phyloP scores from a whole-genome alignment of 2,329 filamentous ascomycete genomes.

The Colletotrichum shisoi region DNA sequence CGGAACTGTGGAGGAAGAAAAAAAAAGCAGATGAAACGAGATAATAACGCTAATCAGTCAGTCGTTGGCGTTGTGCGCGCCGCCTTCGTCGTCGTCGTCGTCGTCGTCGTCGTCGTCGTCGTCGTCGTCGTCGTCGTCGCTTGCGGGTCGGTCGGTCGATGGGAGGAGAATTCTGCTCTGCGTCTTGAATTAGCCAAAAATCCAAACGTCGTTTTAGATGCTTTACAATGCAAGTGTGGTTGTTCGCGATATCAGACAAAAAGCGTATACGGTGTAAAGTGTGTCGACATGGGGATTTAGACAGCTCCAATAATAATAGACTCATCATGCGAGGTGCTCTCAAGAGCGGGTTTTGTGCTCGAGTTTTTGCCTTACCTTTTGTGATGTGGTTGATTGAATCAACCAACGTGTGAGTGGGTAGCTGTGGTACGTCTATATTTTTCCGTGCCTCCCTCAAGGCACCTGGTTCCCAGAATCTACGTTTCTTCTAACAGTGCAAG shows the following conservation, averaged over 20 bases:
- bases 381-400: background rate
- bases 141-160: background rate
- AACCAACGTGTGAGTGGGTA: background rate
- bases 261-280: constrained; percentile 66
- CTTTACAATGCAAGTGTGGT: background rate
- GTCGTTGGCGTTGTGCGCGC: constrained; percentile 25
- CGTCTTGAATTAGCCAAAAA: constrained; percentile 36
- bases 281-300: constrained; percentile 71
- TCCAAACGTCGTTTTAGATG: constrained; percentile 7
- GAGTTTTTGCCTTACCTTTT: constrained; percentile 30
- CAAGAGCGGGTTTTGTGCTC: constrained; percentile 13
- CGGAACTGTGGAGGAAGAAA: constrained; percentile 7
- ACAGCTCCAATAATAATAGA: constrained; percentile 77
- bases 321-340: constrained; percentile 52
- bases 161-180: constrained; percentile 19
- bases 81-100: constrained; percentile 39
- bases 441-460: background rate
- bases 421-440: background rate
- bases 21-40: background rate
- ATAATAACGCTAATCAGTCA: constrained; percentile 1
- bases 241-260: constrained; percentile 49
- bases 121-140: background rate
- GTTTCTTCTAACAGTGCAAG: background rate
- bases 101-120: constrained; percentile 42
- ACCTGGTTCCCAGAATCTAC: background rate